A percentile compares a stretch with the other conserved stretches of the same genome.
Evolutionary conservation across 2,329 filamentous ascomycete species (phyloP).

Genomic region (Botrytis galanthina): DNA sequence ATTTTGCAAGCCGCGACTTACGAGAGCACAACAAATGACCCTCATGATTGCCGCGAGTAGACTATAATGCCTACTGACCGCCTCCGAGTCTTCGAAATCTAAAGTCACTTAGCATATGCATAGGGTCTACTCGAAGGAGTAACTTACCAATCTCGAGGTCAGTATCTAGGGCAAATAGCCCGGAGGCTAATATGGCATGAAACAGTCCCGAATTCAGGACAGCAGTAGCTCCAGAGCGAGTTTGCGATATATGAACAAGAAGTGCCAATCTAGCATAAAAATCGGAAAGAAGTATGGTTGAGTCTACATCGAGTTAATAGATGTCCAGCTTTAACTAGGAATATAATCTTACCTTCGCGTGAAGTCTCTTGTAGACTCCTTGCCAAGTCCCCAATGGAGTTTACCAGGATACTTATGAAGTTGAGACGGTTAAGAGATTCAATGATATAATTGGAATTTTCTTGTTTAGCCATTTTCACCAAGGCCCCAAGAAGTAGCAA

Average conservation of each 20-base stretch:
- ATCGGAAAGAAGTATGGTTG: slow-evolving; percentile 44
- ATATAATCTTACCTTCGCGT: slow-evolving; percentile 49
- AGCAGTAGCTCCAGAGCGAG: slow-evolving; percentile 76
- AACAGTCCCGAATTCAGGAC: slow-evolving; percentile 91
- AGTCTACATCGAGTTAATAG: slow-evolving; percentile 37
- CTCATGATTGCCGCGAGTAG: slow-evolving; percentile 78
- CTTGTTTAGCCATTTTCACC: slow-evolving; percentile 68
- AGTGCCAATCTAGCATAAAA: slow-evolving; percentile 74
- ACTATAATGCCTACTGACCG: slow-evolving; percentile 54
- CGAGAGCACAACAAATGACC: slow-evolving; percentile 76
- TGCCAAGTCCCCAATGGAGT: slow-evolving; percentile 77
- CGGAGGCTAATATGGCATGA: slow-evolving; percentile 72
- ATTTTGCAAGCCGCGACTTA: slow-evolving; percentile 80
- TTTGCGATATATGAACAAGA: slow-evolving; percentile 80
- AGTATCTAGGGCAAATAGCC: slow-evolving; percentile 86
- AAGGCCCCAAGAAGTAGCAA: slow-evolving; percentile 79
- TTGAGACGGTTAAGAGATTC: slow-evolving; percentile 82
- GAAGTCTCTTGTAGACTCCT: slow-evolving; percentile 64
- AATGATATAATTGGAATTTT: slow-evolving; percentile 71
- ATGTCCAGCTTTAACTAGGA: neutral
- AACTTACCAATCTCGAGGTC: slow-evolving; percentile 74
- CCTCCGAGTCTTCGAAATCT: slow-evolving; percentile 36
- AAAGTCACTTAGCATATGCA: slow-evolving; percentile 21
- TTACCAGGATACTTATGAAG: slow-evolving; percentile 85
- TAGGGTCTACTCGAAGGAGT: slow-evolving; percentile 5